Evolutionary conservation across 208 protist species (phyloP).

Genomic region (Leishmania tropica): DNA sequence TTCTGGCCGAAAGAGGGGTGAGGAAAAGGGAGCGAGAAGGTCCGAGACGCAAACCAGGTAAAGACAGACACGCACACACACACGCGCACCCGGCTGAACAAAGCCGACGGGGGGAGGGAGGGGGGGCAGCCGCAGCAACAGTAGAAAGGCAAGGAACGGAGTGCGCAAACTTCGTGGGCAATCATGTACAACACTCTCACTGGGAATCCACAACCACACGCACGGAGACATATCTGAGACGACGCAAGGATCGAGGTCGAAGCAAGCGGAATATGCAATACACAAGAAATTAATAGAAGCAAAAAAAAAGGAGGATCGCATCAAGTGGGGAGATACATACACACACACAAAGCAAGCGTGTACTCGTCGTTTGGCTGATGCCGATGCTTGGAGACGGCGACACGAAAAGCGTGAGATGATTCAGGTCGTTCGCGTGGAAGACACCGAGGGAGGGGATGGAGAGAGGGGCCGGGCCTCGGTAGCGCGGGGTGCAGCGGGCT

Average conservation of each 20-base stretch:
- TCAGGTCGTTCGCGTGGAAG: background rate
- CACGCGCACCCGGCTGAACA: background rate
- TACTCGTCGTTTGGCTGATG: background rate
- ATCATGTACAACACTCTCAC: background rate
- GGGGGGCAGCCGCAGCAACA: no score
- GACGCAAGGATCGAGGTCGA: no score
- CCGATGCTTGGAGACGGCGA: background rate
- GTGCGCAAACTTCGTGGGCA: background rate
- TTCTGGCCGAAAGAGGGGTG: background rate
- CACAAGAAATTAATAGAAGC: background rate
- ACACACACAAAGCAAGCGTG: background rate
- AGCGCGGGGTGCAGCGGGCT: background rate
- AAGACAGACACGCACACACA: background rate
- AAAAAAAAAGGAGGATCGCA: background rate
- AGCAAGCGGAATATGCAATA: background rate
- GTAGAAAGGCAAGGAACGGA: background rate
- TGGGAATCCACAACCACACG: background rate
- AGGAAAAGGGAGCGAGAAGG: background rate
- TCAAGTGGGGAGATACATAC: background rate
- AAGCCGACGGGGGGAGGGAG: background rate
- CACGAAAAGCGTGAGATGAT: background rate
- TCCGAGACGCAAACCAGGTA: background rate
- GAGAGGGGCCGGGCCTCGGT: background rate
- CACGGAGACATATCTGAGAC: no score
- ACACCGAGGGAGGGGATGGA: background rate